phyloP scores from a whole-genome alignment of 257 asterid species.

The Plantago elongata region DNA sequence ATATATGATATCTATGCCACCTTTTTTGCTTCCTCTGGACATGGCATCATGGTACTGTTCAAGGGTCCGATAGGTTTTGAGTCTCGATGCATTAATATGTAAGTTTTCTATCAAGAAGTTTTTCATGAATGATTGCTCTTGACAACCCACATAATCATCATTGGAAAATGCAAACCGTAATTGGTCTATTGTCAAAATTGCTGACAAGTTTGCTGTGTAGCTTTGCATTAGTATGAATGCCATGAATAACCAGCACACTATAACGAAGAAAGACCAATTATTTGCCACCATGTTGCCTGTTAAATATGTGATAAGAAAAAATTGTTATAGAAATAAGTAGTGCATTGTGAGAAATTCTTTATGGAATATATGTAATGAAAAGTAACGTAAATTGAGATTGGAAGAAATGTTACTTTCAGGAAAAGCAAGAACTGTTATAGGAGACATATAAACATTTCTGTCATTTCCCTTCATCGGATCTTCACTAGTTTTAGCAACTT shows the following conservation, averaged over 20 bases:
- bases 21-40: slow-evolving; percentile 27
- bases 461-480: slow-evolving; percentile 18
- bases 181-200: slow-evolving; percentile 48
- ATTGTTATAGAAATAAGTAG: background rate
- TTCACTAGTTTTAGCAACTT: background rate
- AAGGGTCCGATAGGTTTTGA: slow-evolving; percentile 20
- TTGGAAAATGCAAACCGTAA: slow-evolving; percentile 28
- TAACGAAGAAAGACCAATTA: slow-evolving; percentile 41
- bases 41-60: slow-evolving; percentile 27
- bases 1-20: slow-evolving; percentile 33
- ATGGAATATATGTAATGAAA: background rate
- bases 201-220: slow-evolving; percentile 50
- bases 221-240: slow-evolving; percentile 54
- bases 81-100: slow-evolving; percentile 19
- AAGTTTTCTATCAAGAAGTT: slow-evolving; percentile 18
- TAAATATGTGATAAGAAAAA: background rate
- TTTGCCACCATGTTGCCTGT: slow-evolving; percentile 43
- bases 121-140: slow-evolving; percentile 35
- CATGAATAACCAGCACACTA: slow-evolving; percentile 41
- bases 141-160: slow-evolving; percentile 30
- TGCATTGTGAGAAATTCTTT: background rate
- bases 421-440: slow-evolving; percentile 47
- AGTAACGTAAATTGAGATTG: background rate
- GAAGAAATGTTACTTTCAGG: slow-evolving; percentile 38
- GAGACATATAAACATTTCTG: slow-evolving; percentile 33